Base-by-base conservation (phyloP, 2,329 filamentous ascomycete species). In the Sporothrix dimorphospora region DNA sequence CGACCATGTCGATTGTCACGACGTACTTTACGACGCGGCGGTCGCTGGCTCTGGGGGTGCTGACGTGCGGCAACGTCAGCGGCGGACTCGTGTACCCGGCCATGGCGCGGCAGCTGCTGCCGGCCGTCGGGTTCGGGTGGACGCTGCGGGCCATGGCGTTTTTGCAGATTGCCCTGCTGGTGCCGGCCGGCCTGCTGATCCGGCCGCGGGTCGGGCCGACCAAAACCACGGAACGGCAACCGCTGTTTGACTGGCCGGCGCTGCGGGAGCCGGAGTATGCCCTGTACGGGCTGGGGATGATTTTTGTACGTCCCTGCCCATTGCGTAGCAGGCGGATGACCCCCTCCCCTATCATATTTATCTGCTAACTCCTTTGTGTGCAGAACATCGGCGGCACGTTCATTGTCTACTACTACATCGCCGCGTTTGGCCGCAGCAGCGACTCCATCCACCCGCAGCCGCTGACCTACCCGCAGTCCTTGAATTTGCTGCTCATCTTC, bases 401-500 rank as follows among this genome's bases (percentile, higher is more conserved):
- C 67, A 83, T 85, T 65, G 81, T 81, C 0, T 85, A 84, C 77
- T 84, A 82, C 76, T 82, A 82, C 72, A 76, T 86, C 38, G 77
- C 79, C 0, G 78, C 79, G 1, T 84, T 81, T 73, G 79, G 78
- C 19, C 79, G 79, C 19, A 67, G 79, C 19, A 67, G 49, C 12
- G 73, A 27, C 51, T 14, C 24, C 24, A 30, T 57, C 49, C 34
- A 74, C 59, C 30, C 14, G 1, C 55, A 71, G 6, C 45, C 51
- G 5, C 38, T 76, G 14, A 61, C 69, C n/a, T 75, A 75, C 66
- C 72, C 73, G 0, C 75, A 81, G n/a, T 84, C 85, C 1, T 82
- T 87, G 66, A 82, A 85, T 72, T 78, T 88, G 1, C 78, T 89
- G 27, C 80, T 89, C 51, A 79, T 86, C 53, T 81, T 88, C 78